Base-by-base conservation (phyloP, 768 basidiomycete species). In the Fomitopsis serialis region DNA sequence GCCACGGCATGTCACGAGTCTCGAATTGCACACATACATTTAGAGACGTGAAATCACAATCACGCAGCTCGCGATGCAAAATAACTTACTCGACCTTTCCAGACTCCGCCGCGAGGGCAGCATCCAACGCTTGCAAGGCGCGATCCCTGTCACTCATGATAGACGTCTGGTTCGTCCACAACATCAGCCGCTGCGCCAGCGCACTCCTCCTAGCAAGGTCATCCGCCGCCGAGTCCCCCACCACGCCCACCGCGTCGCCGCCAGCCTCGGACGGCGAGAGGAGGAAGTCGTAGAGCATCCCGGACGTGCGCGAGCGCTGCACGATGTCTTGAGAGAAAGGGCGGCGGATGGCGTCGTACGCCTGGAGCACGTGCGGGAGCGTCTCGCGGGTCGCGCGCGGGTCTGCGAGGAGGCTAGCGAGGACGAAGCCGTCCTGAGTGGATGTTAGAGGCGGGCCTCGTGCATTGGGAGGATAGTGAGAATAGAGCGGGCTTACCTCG, bases 401-500 rank as follows among this genome's bases (percentile, higher is more conserved):
- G 42, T 69, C 64, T 7, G 61, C 54, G 13, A 72, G 57, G 23
- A 71, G 51, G 0, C 59, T 58, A 0, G 68, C 67, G 32, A 72
- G 58, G 12, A 71, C 56, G 48, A 63, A 62, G n/a, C 64, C 67
- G 45, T 72, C 73, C 48, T 59, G 5, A 5, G 29, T 23, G 29
- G 44, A 22, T 48, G 35, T 40, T 32, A 32, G 29, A 32, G 6
- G 29, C n/a, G n/a, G n/a, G n/a, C n/a, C n/a, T n/a, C n/a, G n/a
- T n/a, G 23, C 9, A 7, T 54, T 19, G 42, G 48, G 12, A 47
- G 37, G 29, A 15, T 12, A 4, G 36, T 10, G 3, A 9, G 13
- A 7, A 2, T n/a, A 32, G 29, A 36, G 19, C 12, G n/a, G 19
- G 45, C 62, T 13, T 42, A 76, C 76, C 63, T 79, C 79, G 19